Evolutionary conservation across 2,329 filamentous ascomycete genomes (phyloP), one percentile per base, ranked within the genome.

Genomic region (Hypoxylon sp.): DNA sequence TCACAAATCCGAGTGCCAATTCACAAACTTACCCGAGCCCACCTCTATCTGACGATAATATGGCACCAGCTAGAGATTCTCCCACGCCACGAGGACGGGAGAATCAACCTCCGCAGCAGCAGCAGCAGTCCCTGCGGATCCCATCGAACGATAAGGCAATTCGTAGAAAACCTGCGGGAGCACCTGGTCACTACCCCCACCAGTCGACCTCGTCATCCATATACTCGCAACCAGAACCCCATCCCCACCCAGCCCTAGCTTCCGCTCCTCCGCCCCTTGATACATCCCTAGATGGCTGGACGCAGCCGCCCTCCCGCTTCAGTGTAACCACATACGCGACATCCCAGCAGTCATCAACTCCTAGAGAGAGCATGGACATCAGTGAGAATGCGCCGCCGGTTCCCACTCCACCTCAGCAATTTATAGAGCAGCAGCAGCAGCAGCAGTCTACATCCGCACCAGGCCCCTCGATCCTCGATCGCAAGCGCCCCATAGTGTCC

Each of bases 271-370:
- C 62, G 35, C 46, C 53, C 31, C 66, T 63, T 6, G 53, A 67
- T 6, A 65, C 61, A 48, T 68, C 63, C 51, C 46, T 53, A 37
- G 79, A 82, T 48, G 75, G 85, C 40, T 85, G 84, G 82, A 79
- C 81, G 11, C 85, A 88, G 63, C 87, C 88, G 5, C 78, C 82
- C 2, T 91, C 89, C 54, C 86, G 87, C 50, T 92, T 91, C 77
- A 92, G 89, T 78, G 82, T 87, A 69, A 90, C 88, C 6, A 91
- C 89, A 1, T 89, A 87, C 74, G 84, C 86, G 25, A 87, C 88
- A 1, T 85, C 87, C 4, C 78, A 83, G 49, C 79, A 79, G 33
- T 78, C 80, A 11, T 82, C 79, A 17, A 83, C 78, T 48, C 82
- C 80, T 60, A 81, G 78, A 54, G 73, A 78, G 33, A 81, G 81